Percentiles rank a stretch among this genome's conserved stretches.
Evolutionary conservation across 257 asterid genomes (phyloP).

Genomic region (Osmanthus fragrans): DNA sequence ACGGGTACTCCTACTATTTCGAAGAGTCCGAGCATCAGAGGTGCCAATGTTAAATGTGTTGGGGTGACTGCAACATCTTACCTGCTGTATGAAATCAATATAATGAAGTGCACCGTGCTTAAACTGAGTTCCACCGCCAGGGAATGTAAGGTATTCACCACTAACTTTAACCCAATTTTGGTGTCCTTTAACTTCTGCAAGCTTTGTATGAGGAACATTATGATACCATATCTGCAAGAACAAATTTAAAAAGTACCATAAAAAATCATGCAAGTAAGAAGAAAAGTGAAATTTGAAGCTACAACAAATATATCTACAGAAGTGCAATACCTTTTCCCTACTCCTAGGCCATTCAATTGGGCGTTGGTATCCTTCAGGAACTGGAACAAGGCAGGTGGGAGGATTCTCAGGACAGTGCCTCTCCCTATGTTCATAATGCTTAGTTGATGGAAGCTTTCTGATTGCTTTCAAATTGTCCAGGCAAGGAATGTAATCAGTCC

Average conservation of each 20-base stretch:
- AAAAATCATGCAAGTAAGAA: conserved; percentile 17
- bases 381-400: conserved; percentile 93
- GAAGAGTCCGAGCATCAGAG: no score
- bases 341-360: conserved; percentile 91
- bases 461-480: conserved; percentile 84
- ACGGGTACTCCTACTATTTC: no score
- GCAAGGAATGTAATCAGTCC: conserved; percentile 95
- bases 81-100: conserved; percentile 95
- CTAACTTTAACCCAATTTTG: conserved; percentile 97
- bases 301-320: conserved; percentile 1
- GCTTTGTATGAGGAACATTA: conserved; percentile 91
- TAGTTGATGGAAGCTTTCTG: conserved; percentile 60
- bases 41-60: background rate
- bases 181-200: conserved; percentile 85
- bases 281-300: background rate
- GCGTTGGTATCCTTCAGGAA: conserved; percentile 81
- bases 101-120: conserved; percentile 97
- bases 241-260: background rate
- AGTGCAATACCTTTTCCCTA: conserved; percentile 74
- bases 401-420: conserved; percentile 92
- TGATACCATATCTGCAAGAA: conserved; percentile 90
- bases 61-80: conserved; percentile 20
- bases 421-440: conserved; percentile 98
- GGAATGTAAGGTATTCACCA: conserved; percentile 93
- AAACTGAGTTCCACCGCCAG: conserved; percentile 99